Evolutionary conservation across 148 eudicot species (phyloP), one percentile per base, ranked within the genome.

Genomic region (Rheum nobile): DNA sequence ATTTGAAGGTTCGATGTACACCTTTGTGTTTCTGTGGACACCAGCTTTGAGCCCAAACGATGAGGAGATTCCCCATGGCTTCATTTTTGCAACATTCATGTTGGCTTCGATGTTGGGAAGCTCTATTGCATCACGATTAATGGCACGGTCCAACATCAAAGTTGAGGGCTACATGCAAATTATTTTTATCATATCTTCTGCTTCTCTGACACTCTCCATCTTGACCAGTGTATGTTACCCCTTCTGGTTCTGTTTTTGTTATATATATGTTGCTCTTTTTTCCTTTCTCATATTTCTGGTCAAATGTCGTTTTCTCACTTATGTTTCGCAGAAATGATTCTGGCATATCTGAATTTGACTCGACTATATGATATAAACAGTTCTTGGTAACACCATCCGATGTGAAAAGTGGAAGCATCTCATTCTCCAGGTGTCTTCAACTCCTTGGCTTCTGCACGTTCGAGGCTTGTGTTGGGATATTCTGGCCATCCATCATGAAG

Each of bases 1-100:
- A 46, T 95, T 95, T 85, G 99, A 95, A 86, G 99, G 97, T 76
- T 95, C 99, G 52, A 95, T 92, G 99, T 92, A 95, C 71, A 92
- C 99, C 3, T 95, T 92, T 84, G 99, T 95, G 77, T 95, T 95
- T 79, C 88, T 92, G 13, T 95, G 97, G 99, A 95, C 99, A 48
- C 99, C 96, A 38, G 97, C 97, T 77, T 83, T 95, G 88, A 95
- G 99, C 78, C 97, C 99, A 47, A 95, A 95, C 81, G 91, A 88
- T n/a, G 99, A 95, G 85, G 94, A 92, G 5, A 90, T 95, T 82
- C 97, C 99, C 67, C 99, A 95, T 74, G 99, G 97, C 78, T 90
- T 95, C 82, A 90, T 95, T 67, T 95, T 95, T 80, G 94, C 99
- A 24, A 95, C 94, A 57, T 95, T 95, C 84, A 95, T 92, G 99